Percentiles rank a stretch among this genome's conserved stretches.
These are phyloP conservation scores for Magnaporthales sp. DNA, from an alignment of 2,329 filamentous ascomycete genomes.

Conservation along the genomic window DNA sequence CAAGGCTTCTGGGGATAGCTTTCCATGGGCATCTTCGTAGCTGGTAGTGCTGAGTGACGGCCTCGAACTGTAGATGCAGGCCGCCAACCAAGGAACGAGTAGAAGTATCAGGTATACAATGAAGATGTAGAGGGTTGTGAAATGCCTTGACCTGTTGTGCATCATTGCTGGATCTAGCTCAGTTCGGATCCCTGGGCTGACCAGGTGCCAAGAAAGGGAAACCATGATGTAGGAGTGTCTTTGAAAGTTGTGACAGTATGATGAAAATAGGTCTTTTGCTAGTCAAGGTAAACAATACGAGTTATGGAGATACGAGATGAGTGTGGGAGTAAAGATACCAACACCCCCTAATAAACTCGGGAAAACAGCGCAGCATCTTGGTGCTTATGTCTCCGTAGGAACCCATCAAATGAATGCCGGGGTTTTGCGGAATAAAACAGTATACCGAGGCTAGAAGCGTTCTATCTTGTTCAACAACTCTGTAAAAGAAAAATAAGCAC, in stretches of 20 bases:
- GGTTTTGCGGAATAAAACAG: not conserved
- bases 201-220: not conserved
- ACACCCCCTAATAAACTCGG: not conserved
- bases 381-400: not conserved
- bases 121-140: not conserved
- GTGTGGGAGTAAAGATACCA: not conserved
- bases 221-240: not conserved
- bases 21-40: not conserved
- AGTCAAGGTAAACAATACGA: not conserved
- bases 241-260: not conserved
- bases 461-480: not conserved
- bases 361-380: not conserved
- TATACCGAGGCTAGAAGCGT: not conserved
- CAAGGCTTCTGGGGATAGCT: not conserved
- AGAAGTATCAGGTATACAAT: not conserved
- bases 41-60: not conserved
- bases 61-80: not conserved
- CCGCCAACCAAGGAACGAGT: conserved; percentile 1
- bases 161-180: not conserved
- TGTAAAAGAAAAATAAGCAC: not conserved
- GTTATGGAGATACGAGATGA: not conserved
- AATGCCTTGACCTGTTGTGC: not conserved
- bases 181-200: not conserved
- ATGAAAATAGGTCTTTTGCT: not conserved
- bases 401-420: not conserved